phyloP scores from a whole-genome alignment of 495 filamentous ascomycete genomes.

The Talaromyces ruber region DNA sequence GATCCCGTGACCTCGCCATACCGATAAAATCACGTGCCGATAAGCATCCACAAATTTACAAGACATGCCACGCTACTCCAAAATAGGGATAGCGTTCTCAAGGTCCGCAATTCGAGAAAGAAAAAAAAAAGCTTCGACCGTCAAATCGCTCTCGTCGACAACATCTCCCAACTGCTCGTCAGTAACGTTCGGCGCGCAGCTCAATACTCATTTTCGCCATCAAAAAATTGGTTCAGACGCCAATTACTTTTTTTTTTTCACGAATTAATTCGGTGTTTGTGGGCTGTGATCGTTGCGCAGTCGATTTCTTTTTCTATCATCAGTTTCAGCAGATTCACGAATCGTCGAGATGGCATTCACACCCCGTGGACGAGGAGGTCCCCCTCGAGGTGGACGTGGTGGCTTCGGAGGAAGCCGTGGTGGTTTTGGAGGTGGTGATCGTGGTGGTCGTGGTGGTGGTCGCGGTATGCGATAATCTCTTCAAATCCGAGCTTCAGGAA shows the following conservation, averaged over 20 bases:
- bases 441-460: slow-evolving; percentile 19
- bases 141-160: slow-evolving; percentile 13
- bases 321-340: slow-evolving; percentile 5
- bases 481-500: slow-evolving; percentile 7
- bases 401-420: slow-evolving; percentile 7
- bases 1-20: slow-evolving; percentile 27
- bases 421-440: slow-evolving; percentile 10
- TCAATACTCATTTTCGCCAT: not conserved
- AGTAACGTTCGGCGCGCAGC: slow-evolving; percentile 30
- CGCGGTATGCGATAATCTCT: slow-evolving; percentile 10
- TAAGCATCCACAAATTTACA: slow-evolving; percentile 1
- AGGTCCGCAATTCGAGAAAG: slow-evolving; percentile 28
- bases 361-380: slow-evolving; percentile 29
- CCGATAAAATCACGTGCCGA: slow-evolving; percentile 19
- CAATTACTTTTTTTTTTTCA: not conserved
- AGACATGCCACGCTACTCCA: slow-evolving; percentile 14
- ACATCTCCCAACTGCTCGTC: slow-evolving; percentile 22
- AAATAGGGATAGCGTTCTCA: slow-evolving; percentile 24
- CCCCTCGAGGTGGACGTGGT: slow-evolving; percentile 18
- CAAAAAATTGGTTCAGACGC: not conserved
- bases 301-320: slow-evolving; percentile 9
- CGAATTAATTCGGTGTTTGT: not conserved
- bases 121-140: slow-evolving; percentile 28
- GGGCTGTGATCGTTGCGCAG: not conserved
- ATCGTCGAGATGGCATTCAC: slow-evolving; percentile 31